These are phyloP conservation scores for Anastatica hierochuntica DNA, from an alignment of 345 rosid species.

Conservation along the genomic window DNA sequence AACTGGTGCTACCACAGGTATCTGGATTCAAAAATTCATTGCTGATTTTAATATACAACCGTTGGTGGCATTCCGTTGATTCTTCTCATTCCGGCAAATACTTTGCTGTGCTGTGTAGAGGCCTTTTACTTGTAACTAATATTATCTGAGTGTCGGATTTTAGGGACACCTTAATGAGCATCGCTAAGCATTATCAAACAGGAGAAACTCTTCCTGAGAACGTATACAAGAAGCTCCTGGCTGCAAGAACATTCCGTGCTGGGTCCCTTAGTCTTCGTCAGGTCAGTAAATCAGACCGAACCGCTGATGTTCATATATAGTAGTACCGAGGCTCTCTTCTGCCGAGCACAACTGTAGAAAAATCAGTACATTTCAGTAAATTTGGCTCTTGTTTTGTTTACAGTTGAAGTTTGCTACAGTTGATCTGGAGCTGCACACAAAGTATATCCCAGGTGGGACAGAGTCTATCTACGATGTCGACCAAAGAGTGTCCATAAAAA, in stretches of 20 bases:
- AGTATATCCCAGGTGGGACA: conserved; percentile 59
- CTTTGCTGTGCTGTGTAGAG: neutral
- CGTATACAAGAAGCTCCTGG: conserved; percentile 72
- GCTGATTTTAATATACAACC: neutral
- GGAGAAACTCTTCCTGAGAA: conserved; percentile 82
- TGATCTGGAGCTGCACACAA: conserved; percentile 80
- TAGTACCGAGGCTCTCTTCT: neutral
- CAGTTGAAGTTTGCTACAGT: conserved; percentile 74
- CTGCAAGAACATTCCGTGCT: conserved; percentile 89
- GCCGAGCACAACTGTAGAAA: neutral
- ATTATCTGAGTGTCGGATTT: conserved; percentile 6
- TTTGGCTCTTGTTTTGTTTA: neutral
- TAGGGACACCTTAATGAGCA: conserved; percentile 91
- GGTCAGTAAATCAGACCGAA: conserved; percentile 37
- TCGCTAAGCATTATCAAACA: conserved; percentile 87
- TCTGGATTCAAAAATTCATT: conserved; percentile 1
- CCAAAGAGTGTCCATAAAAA: conserved; percentile 50
- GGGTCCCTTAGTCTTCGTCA: conserved; percentile 93
- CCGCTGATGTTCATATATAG: conserved; percentile 6
- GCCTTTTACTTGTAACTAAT: neutral
- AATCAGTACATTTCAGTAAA: neutral
- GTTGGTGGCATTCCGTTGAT: neutral
- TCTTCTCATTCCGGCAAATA: neutral
- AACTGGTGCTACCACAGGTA: conserved; percentile 99
- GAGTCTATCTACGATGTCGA: conserved; percentile 80